Evolutionary conservation across 768 basidiomycete species (phyloP).

Genomic region (Boletus rex-veris): DNA sequence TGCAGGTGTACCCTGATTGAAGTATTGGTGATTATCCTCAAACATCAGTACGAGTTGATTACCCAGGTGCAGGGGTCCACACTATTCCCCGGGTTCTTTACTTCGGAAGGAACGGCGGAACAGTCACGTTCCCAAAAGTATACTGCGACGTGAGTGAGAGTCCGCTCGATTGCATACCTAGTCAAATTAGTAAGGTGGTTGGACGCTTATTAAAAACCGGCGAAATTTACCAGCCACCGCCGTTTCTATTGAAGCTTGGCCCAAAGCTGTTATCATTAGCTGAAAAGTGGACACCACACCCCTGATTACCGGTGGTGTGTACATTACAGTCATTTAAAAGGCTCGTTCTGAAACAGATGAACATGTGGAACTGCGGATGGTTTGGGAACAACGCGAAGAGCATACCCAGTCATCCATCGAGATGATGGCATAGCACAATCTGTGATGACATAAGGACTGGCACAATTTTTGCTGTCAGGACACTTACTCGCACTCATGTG

Average conservation of each 20-base stretch:
- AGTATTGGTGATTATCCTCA: not conserved
- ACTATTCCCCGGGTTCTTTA: constrained; percentile 21
- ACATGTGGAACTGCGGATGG: not conserved
- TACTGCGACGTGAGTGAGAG: constrained; percentile 29
- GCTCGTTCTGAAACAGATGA: constrained; percentile 10
- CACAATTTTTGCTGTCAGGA: no score
- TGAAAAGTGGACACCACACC: constrained; percentile 30
- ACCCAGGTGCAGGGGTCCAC: constrained; percentile 28
- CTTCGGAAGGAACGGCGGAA: constrained; percentile 33
- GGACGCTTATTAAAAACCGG: not conserved
- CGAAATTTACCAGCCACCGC: constrained; percentile 35
- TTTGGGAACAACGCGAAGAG: not conserved
- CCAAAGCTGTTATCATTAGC: constrained; percentile 33
- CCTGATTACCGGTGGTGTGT: constrained; percentile 22
- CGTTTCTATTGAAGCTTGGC: constrained; percentile 32
- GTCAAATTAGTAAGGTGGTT: not conserved
- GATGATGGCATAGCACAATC: constrained; percentile 32
- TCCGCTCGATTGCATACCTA: constrained; percentile 37
- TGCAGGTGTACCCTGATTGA: constrained; percentile 10
- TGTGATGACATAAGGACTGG: not conserved
- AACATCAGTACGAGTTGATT: not conserved
- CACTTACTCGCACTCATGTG: constrained; percentile 26
- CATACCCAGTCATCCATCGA: constrained; percentile 33
- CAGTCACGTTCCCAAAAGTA: constrained; percentile 42
- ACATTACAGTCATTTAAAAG: constrained; percentile 25